Conservation (phyloP, 2,329 filamentous ascomycete species). For the Fusarium penzigii region DNA sequence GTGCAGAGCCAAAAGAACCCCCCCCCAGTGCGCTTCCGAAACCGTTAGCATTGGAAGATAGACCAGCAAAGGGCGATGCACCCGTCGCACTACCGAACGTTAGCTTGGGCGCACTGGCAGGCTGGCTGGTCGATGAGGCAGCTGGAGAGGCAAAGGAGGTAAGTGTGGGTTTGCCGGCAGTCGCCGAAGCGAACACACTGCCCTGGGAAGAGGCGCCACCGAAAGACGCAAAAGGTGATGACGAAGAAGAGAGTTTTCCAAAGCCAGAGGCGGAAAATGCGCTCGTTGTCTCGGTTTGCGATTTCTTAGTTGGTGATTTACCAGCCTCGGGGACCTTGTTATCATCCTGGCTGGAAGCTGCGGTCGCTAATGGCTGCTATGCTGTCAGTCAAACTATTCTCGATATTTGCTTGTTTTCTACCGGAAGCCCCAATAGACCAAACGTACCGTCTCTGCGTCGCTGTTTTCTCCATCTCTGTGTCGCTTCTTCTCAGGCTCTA, state of each 20-base stretch:
- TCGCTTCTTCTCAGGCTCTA: conserved; percentile 66
- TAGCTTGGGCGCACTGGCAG: conserved; percentile 46
- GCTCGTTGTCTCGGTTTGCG: conserved; percentile 47
- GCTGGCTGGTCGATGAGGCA: conserved; percentile 22
- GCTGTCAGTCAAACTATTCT: neutral
- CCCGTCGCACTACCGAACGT: conserved; percentile 46
- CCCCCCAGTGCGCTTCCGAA: conserved; percentile 52
- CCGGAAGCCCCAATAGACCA: neutral
- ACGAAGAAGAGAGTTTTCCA: conserved; percentile 62
- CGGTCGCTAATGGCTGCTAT: conserved; percentile 6
- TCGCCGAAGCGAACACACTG: conserved; percentile 50
- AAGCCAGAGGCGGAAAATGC: conserved; percentile 71
- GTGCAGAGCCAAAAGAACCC: conserved; percentile 38
- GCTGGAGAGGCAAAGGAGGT: conserved; percentile 37
- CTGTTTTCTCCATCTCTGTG: conserved; percentile 52
- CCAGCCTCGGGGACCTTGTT: conserved; percentile 22
- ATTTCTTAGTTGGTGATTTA: conserved; percentile 28
- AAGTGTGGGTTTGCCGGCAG: conserved; percentile 35
- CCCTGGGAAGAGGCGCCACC: conserved; percentile 43
- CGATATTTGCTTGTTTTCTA: too few relatives aligned
- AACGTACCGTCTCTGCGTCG: conserved; percentile 37
- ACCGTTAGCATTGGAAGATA: conserved; percentile 42
- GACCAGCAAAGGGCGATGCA: conserved; percentile 50
- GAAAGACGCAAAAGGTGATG: conserved; percentile 65
- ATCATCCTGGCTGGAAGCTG: conserved; percentile 17